phyloP scores from a whole-genome alignment of 805 yeast genomes.

The Candida dendrica region DNA sequence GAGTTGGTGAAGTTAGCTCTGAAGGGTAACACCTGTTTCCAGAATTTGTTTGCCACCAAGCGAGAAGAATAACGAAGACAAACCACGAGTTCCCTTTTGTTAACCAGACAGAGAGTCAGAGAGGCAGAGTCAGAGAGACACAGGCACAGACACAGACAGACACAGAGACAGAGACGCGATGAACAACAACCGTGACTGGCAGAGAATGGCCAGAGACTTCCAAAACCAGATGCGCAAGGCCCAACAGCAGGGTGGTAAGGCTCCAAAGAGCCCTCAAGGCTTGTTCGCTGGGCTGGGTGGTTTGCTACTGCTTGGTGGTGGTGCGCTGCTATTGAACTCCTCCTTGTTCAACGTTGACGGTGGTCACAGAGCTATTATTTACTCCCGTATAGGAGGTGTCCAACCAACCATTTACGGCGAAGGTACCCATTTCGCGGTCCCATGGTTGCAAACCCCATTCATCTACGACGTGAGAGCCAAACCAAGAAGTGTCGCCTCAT shows the following conservation, averaged over 20 bases:
- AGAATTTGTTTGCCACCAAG: too few species aligned
- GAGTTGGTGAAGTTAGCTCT: too few species aligned
- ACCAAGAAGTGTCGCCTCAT: slow-evolving; percentile 91
- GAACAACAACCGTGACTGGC: slow-evolving; percentile 38
- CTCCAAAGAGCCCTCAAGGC: slow-evolving; percentile 37
- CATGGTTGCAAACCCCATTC: slow-evolving; percentile 91
- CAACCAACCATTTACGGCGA: slow-evolving; percentile 77
- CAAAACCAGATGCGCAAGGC: slow-evolving; percentile 39
- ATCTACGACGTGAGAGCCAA: slow-evolving; percentile 94
- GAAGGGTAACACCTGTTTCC: too few species aligned
- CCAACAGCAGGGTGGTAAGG: slow-evolving; percentile 31
- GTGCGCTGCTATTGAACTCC: slow-evolving; percentile 43
- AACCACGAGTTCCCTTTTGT: too few species aligned
- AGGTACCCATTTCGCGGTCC: slow-evolving; percentile 92
- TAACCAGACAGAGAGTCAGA: background rate
- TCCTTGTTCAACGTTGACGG: slow-evolving; percentile 88
- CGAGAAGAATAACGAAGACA: too few species aligned
- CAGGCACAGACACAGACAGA: background rate
- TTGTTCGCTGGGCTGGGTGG: slow-evolving; percentile 61
- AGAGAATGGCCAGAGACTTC: slow-evolving; percentile 41
- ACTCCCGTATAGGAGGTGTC: slow-evolving; percentile 82
- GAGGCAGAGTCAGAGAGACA: background rate
- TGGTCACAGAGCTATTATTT: slow-evolving; percentile 96
- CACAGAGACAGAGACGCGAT: slow-evolving; percentile 1
- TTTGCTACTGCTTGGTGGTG: slow-evolving; percentile 49